Base-by-base conservation (phyloP, 1,284 basidiomycete genomes). In the Irpex lacteus region DNA sequence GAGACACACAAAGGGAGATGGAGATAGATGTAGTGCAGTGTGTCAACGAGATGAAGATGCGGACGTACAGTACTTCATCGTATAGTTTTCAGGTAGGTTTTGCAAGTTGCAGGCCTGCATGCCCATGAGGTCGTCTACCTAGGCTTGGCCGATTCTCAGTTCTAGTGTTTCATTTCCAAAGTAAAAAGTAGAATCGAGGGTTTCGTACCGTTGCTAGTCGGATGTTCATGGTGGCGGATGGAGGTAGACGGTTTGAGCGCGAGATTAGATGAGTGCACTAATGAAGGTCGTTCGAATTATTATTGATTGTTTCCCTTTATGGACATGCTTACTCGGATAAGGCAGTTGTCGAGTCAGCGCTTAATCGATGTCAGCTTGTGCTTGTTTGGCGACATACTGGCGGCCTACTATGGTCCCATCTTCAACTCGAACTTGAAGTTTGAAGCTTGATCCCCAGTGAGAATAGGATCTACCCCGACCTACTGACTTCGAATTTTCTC, bases 51-150 rank as follows among this genome's bases (percentile, higher is more conserved):
- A 26, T 15, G 26, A 26, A 26, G 26, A 26, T 4, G 26, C 26
- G 26, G 26, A 79, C 92, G 65, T 66, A 95, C 95, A 97, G 75
- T 94, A 96, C 72, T 87, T 91, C 85, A 95, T 87, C 19, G 84
- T 82, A 73, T 95, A 95, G 76, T 94, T 95, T 73, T 95, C 94
- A 0, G 94, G 94, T 32, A 96, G 77, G 74, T 95, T 96, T 73
- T 91, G 86, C 69, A 95, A 79, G 75, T 96, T 96, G 72, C 91
- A 94, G 68, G 94, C 91, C 77, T 94, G 95, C 96, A 98, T 98
- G 36, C 92, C 94, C 70, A 87, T 81, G 60, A 94, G 81, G 75
- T 95, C 92, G 37, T 85, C 83, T 60, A 83, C 80, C 86, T 88
- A 70, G 61, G 67, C 34, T 6, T 19, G 6, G 26, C 26, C 26